These are phyloP conservation scores for Laburnicola sp. DNA, from an alignment of 2,329 filamentous ascomycete species.

Conservation along the genomic window DNA sequence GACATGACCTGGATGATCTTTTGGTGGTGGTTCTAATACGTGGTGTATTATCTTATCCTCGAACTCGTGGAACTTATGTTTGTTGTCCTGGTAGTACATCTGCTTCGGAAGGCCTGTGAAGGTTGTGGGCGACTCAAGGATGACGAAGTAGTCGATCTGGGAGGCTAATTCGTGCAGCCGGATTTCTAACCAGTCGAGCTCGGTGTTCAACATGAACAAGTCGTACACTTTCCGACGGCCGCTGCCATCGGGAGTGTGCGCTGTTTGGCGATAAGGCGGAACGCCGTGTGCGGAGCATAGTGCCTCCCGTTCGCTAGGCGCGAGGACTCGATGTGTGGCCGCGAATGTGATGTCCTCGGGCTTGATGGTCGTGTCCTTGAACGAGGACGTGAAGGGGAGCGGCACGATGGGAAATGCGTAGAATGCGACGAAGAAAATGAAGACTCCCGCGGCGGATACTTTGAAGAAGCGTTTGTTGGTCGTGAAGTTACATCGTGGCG, in stretches of 20 bases:
- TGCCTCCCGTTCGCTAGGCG: slow-evolving; percentile 1
- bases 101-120: slow-evolving; percentile 63
- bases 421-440: not conserved
- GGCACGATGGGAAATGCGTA: not conserved
- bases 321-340: not conserved
- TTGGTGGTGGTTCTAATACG: slow-evolving; percentile 49
- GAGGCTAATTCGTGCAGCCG: slow-evolving; percentile 61
- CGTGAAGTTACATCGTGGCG: not conserved
- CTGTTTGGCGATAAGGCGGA: not conserved
- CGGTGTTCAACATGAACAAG: slow-evolving; percentile 64
- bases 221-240: slow-evolving; percentile 58
- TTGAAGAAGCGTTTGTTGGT: slow-evolving; percentile 1
- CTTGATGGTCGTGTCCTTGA: not conserved
- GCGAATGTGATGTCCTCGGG: slow-evolving; percentile 2
- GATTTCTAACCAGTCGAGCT: slow-evolving; percentile 68
- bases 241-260: not conserved
- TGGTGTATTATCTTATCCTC: slow-evolving; percentile 65
- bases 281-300: slow-evolving; percentile 10
- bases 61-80: slow-evolving; percentile 57
- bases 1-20: slow-evolving; percentile 40
- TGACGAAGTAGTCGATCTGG: slow-evolving; percentile 66
- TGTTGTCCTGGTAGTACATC: slow-evolving; percentile 57
- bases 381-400: not conserved
- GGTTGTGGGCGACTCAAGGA: slow-evolving; percentile 62
- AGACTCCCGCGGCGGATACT: not conserved